Evolutionary conservation across 371 early-diverging fungal species (phyloP).

Genomic region (Mucor mucedo): DNA sequence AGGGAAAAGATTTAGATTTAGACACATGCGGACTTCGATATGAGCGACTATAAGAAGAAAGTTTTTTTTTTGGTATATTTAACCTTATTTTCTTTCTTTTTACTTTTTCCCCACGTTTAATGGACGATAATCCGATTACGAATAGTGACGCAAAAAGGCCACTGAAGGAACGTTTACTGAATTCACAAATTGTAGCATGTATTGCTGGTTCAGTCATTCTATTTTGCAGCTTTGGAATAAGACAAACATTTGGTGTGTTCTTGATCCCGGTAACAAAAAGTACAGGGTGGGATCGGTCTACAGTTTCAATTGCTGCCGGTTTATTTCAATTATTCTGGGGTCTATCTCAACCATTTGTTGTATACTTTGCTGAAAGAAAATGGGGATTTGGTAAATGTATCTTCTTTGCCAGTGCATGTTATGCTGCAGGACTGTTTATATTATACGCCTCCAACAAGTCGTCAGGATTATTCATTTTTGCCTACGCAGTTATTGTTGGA

Average conservation of each 20-base stretch:
- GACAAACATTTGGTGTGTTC: conserved; percentile 38
- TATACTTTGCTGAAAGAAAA: conserved; percentile 33
- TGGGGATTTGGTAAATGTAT: conserved; percentile 42
- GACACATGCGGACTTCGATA: too few relatives aligned
- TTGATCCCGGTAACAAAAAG: conserved; percentile 34
- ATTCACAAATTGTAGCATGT: conserved; percentile 16
- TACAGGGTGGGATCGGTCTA: conserved; percentile 37
- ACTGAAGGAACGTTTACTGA: neutral
- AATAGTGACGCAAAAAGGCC: neutral
- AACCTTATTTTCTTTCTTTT: too few relatives aligned
- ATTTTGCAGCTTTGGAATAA: conserved; percentile 36
- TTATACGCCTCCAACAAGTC: conserved; percentile 31
- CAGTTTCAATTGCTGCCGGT: conserved; percentile 37
- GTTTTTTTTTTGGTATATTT: too few relatives aligned
- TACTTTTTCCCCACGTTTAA: too few relatives aligned
- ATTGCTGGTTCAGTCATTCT: conserved; percentile 31
- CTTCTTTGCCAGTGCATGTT: conserved; percentile 21
- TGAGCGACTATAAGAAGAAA: too few relatives aligned
- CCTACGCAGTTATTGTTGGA: conserved; percentile 35
- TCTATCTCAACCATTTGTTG: conserved; percentile 34
- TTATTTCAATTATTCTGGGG: conserved; percentile 43
- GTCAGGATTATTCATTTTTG: conserved; percentile 32
- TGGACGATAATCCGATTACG: too few relatives aligned
- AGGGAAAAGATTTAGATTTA: too few relatives aligned
- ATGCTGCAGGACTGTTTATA: conserved; percentile 29